phyloP scores from a whole-genome alignment of 257 asterid species.

The Solanum infundibuliforme region DNA sequence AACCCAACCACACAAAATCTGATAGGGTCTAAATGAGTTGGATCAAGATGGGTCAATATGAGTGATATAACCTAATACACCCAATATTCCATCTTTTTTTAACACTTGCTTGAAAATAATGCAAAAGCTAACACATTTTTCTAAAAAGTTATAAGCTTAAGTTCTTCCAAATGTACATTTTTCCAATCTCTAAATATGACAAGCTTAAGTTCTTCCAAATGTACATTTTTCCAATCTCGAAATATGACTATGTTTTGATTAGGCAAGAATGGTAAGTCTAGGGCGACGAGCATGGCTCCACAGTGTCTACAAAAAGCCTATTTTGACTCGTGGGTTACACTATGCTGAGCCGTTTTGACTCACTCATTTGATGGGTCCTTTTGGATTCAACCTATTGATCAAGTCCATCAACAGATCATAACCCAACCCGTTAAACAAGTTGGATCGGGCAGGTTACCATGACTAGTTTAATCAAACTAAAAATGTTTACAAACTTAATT shows the following conservation, averaged over 20 bases:
- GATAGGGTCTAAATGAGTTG: neutral
- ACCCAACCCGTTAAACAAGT: neutral
- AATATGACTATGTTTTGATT: neutral
- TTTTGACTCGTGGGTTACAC: neutral
- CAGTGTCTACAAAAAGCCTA: neutral
- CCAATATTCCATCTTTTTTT: neutral
- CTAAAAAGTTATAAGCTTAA: neutral
- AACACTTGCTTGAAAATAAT: neutral
- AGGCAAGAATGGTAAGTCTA: neutral
- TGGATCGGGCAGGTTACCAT: neutral
- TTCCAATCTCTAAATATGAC: neutral
- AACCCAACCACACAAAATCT: neutral
- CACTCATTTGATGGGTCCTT: neutral
- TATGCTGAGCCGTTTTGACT: neutral
- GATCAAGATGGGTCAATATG: neutral
- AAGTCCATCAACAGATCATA: neutral
- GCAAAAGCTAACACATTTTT: neutral
- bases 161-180: neutral
- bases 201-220: neutral
- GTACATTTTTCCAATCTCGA: neutral
- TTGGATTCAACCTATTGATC: neutral
- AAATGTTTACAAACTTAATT: neutral
- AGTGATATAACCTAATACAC: neutral
- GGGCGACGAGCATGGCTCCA: neutral
- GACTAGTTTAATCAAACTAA: neutral